Evolutionary conservation across 495 filamentous ascomycete species (phyloP).

Genomic region (Trichoderma reesei): DNA sequence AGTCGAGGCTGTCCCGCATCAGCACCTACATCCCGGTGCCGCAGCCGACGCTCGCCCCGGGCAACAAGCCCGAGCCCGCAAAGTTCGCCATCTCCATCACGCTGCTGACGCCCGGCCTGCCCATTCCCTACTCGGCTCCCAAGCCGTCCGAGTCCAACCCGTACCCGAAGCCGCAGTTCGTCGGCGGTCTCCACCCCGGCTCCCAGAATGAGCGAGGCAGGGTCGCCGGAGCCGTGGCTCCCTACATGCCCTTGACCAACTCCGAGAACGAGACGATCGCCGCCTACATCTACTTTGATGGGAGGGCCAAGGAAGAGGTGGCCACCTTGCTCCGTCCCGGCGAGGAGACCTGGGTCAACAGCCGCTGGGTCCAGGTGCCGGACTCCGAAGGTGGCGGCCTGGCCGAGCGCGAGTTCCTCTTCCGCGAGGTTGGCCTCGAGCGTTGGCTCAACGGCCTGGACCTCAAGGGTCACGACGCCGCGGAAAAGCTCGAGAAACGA

Average conservation of each 20-base stretch:
- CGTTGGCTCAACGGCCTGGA: conserved; percentile 92
- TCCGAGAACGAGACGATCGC: conserved; percentile 93
- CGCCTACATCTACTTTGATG: conserved; percentile 98
- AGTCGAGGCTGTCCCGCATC: conserved; percentile 82
- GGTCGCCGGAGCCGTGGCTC: conserved; percentile 52
- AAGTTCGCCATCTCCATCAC: conserved; percentile 97
- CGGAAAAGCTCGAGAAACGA: conserved; percentile 77
- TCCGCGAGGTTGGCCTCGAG: conserved; percentile 93
- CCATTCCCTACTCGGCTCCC: conserved; percentile 82
- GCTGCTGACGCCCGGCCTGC: conserved; percentile 75
- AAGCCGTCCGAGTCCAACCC: conserved; percentile 63
- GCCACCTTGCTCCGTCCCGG: conserved; percentile 86
- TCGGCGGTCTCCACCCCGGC: conserved; percentile 51
- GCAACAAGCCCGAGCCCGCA: conserved; percentile 74
- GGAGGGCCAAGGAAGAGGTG: conserved; percentile 89
- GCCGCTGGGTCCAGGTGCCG: conserved; percentile 90
- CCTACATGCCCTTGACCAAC: conserved; percentile 80
- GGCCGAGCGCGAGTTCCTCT: conserved; percentile 93
- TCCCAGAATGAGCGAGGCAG: conserved; percentile 29
- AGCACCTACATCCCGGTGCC: conserved; percentile 95
- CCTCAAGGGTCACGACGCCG: conserved; percentile 75
- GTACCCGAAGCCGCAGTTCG: conserved; percentile 65
- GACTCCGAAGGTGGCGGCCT: conserved; percentile 85
- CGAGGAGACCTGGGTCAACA: conserved; percentile 98
- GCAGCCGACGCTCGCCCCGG: conserved; percentile 63